A percentile compares a stretch with the other conserved stretches of the same genome.
phyloP scores from a whole-genome alignment of 768 basidiomycete species.

The Royoungia palumana region DNA sequence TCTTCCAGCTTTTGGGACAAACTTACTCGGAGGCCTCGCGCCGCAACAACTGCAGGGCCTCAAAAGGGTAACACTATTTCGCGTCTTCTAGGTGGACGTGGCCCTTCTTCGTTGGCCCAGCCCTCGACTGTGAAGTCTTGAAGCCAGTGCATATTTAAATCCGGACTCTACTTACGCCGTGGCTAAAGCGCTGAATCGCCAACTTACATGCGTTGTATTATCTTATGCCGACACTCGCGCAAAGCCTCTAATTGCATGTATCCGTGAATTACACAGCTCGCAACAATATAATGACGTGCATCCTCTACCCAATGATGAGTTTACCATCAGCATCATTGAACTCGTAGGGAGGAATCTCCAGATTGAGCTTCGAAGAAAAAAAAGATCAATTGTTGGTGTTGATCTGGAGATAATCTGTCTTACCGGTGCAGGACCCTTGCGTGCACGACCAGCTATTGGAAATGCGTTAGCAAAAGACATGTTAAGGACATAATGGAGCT shows the following conservation, averaged over 20 bases:
- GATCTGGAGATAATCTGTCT: constrained; percentile 29
- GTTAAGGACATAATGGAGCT: constrained; percentile 25
- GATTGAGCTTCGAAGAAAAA: constrained; percentile 62
- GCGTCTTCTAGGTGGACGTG: constrained; percentile 20
- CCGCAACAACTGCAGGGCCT: constrained; percentile 1
- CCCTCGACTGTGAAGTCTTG: neutral
- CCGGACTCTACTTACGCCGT: neutral
- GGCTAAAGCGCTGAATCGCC: too few relatives aligned
- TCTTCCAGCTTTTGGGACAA: constrained; percentile 25
- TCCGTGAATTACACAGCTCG: constrained; percentile 18
- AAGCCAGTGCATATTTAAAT: too few relatives aligned
- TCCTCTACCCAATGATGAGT: constrained; percentile 72
- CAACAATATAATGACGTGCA: constrained; percentile 6
- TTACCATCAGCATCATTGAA: constrained; percentile 88
- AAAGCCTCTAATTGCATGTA: constrained; percentile 23
- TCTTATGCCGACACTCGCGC: too few relatives aligned
- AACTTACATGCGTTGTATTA: too few relatives aligned
- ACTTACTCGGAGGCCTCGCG: constrained; percentile 17
- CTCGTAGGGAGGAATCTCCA: constrained; percentile 87
- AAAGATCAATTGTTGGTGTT: constrained; percentile 5
- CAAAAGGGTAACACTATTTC: constrained; percentile 15
- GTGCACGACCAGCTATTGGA: constrained; percentile 78
- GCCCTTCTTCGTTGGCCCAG: constrained; percentile 6
- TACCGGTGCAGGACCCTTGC: constrained; percentile 95
- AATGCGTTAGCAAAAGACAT: constrained; percentile 12